These are phyloP conservation scores for Handroanthus guayacan DNA, from an alignment of 257 asterid genomes.

Conservation along the genomic window DNA sequence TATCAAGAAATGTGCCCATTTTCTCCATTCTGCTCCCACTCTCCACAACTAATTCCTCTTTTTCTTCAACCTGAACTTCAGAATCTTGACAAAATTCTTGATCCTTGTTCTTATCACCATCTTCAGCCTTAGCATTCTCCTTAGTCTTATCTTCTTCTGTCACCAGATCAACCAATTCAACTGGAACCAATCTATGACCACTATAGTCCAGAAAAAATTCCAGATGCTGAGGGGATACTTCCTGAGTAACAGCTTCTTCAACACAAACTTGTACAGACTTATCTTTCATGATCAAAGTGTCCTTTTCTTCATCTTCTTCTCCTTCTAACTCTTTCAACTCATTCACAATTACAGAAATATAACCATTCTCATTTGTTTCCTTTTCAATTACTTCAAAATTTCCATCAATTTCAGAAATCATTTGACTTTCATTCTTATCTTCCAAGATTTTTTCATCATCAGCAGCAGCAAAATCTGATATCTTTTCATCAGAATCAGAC, in stretches of 20 bases:
- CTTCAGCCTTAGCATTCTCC: conserved; percentile 33
- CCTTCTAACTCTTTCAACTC: conserved; percentile 28
- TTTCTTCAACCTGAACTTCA: conserved; percentile 36
- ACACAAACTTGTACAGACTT: conserved; percentile 60
- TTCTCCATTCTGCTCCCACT: conserved; percentile 32
- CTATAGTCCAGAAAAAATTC: conserved; percentile 76
- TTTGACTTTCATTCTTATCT: conserved; percentile 13
- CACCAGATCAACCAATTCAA: conserved; percentile 67
- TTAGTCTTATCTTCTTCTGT: conserved; percentile 47
- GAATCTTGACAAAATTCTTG: conserved; percentile 38
- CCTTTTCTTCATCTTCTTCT: conserved; percentile 36
- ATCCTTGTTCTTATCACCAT: conserved; percentile 31
- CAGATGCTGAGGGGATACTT: conserved; percentile 68
- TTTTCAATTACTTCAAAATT: conserved; percentile 31
- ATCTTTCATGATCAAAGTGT: conserved; percentile 49
- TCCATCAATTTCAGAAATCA: conserved; percentile 30
- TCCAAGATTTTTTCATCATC: conserved; percentile 36
- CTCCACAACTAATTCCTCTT: conserved; percentile 39
- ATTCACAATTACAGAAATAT: conserved; percentile 26
- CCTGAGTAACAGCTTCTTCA: conserved; percentile 51
- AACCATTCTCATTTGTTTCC: conserved; percentile 25
- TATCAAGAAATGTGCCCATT: conserved; percentile 42
- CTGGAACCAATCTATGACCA: conserved; percentile 69
- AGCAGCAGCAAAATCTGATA: conserved; percentile 35
- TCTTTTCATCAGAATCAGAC: conserved; percentile 27